Base-by-base conservation (phyloP, 805 yeast species). In the Saccharomyces kudriavzevii region DNA sequence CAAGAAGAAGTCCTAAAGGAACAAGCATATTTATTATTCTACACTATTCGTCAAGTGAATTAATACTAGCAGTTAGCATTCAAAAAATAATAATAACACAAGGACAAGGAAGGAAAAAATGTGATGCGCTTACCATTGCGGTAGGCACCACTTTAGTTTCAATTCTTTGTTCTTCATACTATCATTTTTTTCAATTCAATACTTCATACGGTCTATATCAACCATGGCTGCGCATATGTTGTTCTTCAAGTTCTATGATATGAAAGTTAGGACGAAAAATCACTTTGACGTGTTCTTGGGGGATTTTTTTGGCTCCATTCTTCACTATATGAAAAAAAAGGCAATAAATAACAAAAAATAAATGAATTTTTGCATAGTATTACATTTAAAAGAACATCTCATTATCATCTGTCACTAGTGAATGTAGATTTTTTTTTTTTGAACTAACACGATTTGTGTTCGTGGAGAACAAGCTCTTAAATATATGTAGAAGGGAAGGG, bases 21-120 rank as follows among this genome's bases (percentile, higher is more conserved):
- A 29, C 85, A 81, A 57, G 97, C 97, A 47, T 94, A 94, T 67
- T 73, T 92, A 58, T 70, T 91, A 57, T 89, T 82, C 59, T 87
- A 85, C 71, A 77, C 85, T 50, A 76, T 72, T 27, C 59, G 60
- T 43, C 67, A 66, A 52, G 59, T 62, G n/a, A 59, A 59, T 53
- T 63, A 51, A 54, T 30, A 4, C 17, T 17, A 35, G 43, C 24
- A 45, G n/a, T 9, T 26, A 22, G 29, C 27, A 24, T 35, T 35
- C 43, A 35, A 35, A 6, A 6, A 35, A 20, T 35, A 35, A 35
- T 35, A 35, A 35, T 35, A 4, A 35, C n/a, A 35, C 43, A 5
- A 35, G n/a, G n/a, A n/a, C n/a, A n/a, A 35, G 17, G 17, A 35
- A 17, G 11, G 17, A 17, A 9, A 35, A 17, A 5, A 35, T 6